Conservation (phyloP, 2,329 filamentous ascomycete species). For the Fusarium palustre region DNA sequence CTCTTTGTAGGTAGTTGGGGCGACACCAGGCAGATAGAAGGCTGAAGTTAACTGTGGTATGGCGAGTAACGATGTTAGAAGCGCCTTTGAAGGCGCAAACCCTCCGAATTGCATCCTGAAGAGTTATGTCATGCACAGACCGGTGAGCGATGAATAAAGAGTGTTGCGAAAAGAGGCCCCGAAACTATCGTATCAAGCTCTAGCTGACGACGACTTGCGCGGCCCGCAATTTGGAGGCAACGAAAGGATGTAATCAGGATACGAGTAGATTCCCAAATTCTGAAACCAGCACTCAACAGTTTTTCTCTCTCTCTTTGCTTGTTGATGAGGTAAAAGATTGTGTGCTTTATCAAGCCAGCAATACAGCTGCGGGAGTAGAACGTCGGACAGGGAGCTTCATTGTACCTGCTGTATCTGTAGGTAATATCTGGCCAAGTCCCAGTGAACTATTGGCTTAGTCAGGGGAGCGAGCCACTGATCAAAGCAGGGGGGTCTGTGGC, state of each 20-base stretch:
- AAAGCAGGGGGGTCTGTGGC: slow-evolving; percentile 31
- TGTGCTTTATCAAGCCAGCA: slow-evolving; percentile 36
- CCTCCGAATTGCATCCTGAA: slow-evolving; percentile 60
- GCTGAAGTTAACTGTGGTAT: slow-evolving; percentile 70
- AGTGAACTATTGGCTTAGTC: slow-evolving; percentile 43
- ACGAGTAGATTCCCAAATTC: not conserved
- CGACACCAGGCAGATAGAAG: slow-evolving; percentile 97
- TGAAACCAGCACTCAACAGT: not conserved
- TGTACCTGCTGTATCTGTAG: slow-evolving; percentile 23
- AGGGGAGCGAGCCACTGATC: slow-evolving; percentile 32
- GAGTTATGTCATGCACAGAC: slow-evolving; percentile 47
- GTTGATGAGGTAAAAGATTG: slow-evolving; percentile 14
- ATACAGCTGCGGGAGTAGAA: slow-evolving; percentile 36
- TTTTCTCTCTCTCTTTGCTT: not conserved
- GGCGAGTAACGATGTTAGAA: slow-evolving; percentile 63
- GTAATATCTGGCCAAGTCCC: slow-evolving; percentile 45
- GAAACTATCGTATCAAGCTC: slow-evolving; percentile 27
- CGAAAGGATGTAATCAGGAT: not conserved
- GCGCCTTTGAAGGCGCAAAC: slow-evolving; percentile 60
- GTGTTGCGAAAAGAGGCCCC: slow-evolving; percentile 29
- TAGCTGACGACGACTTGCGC: slow-evolving; percentile 43
- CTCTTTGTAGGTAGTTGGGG: slow-evolving; percentile 88
- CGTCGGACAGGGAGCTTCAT: slow-evolving; percentile 43
- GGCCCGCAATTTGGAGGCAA: slow-evolving; percentile 17
- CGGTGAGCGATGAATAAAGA: slow-evolving; percentile 13